Percentiles rank a stretch among this genome's conserved stretches.
Evolutionary conservation across 2,329 filamentous ascomycete species (phyloP).

Genomic region (Dothidotthia symphoricarpi): DNA sequence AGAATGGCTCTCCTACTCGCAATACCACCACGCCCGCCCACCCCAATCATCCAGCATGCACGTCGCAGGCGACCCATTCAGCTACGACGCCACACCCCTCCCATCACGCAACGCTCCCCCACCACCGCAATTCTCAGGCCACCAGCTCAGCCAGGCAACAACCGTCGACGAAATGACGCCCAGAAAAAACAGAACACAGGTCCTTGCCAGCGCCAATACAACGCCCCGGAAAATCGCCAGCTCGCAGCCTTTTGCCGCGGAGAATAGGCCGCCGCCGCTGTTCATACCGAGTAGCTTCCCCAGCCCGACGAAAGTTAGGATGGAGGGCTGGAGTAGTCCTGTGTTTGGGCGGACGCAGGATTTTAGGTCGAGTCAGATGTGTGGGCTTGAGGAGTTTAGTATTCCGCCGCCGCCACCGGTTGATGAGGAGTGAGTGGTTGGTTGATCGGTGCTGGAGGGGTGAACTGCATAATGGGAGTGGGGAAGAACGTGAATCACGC

Average conservation of each 20-base stretch:
- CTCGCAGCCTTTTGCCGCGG: slow-evolving; percentile 21
- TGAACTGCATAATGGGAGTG: too few relatives aligned
- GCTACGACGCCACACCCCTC: slow-evolving; percentile 27
- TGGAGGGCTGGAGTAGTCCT: slow-evolving; percentile 30
- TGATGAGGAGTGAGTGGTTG: slow-evolving; percentile 8
- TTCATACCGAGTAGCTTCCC: slow-evolving; percentile 39
- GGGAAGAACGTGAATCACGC: too few relatives aligned
- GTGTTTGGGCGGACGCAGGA: slow-evolving; percentile 13
- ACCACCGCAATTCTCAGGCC: slow-evolving; percentile 4
- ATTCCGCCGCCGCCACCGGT: slow-evolving; percentile 32
- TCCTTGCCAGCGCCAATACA: slow-evolving; percentile 14
- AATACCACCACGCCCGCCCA: slow-evolving; percentile 20
- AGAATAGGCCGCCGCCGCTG: slow-evolving; percentile 28
- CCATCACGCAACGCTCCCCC: neutral
- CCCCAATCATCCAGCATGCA: slow-evolving; percentile 30
- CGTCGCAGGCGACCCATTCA: slow-evolving; percentile 24
- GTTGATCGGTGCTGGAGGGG: neutral
- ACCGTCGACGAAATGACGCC: slow-evolving; percentile 33
- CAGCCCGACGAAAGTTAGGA: slow-evolving; percentile 21
- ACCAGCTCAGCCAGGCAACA: slow-evolving; percentile 33
- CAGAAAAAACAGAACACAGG: slow-evolving; percentile 13
- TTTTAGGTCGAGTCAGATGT: slow-evolving; percentile 14
- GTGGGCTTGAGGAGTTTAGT: slow-evolving; percentile 34
- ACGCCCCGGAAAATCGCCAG: slow-evolving; percentile 24
- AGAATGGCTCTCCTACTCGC: slow-evolving; percentile 35